Conservation (phyloP, 148 eudicot species). For the Tetragonia tetragonoides region DNA sequence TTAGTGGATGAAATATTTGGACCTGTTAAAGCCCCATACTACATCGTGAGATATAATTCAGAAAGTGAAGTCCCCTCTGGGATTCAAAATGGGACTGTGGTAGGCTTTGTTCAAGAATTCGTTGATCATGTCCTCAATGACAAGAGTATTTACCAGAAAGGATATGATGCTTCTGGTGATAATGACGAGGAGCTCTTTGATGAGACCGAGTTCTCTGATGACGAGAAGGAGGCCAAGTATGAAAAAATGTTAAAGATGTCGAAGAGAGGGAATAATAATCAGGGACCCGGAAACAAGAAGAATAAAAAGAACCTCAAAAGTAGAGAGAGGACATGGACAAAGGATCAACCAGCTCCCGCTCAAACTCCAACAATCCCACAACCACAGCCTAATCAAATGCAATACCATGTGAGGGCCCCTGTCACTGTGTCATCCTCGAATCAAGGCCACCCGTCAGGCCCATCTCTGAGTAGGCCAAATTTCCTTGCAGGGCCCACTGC, state of each 20-base stretch:
- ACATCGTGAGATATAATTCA: conserved; percentile 76
- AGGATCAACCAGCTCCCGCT: conserved; percentile 29
- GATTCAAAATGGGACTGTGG: conserved; percentile 52
- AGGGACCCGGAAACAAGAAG: conserved; percentile 40
- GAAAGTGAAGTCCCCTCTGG: conserved; percentile 80
- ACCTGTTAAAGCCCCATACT: conserved; percentile 89
- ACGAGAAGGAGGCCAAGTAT: conserved; percentile 88
- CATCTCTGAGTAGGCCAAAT: neutral
- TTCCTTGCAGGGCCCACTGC: conserved; percentile 14
- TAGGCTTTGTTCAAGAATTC: conserved; percentile 83
- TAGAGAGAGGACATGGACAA: conserved; percentile 35
- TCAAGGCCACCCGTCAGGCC: conserved; percentile 17
- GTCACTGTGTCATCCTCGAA: conserved; percentile 20
- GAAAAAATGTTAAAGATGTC: conserved; percentile 58
- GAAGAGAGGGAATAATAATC: conserved; percentile 57
- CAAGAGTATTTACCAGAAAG: conserved; percentile 73
- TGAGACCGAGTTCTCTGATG: conserved; percentile 82
- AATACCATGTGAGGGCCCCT: conserved; percentile 29
- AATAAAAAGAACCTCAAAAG: conserved; percentile 43
- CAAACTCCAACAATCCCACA: conserved; percentile 20
- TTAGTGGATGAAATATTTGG: conserved; percentile 91
- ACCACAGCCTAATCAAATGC: conserved; percentile 30
- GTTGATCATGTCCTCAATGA: conserved; percentile 64
- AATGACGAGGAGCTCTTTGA: conserved; percentile 80
- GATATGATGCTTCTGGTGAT: conserved; percentile 92